Evolutionary conservation across 148 eudicot species (phyloP).

Genomic region (Hydrangea macrophylla): DNA sequence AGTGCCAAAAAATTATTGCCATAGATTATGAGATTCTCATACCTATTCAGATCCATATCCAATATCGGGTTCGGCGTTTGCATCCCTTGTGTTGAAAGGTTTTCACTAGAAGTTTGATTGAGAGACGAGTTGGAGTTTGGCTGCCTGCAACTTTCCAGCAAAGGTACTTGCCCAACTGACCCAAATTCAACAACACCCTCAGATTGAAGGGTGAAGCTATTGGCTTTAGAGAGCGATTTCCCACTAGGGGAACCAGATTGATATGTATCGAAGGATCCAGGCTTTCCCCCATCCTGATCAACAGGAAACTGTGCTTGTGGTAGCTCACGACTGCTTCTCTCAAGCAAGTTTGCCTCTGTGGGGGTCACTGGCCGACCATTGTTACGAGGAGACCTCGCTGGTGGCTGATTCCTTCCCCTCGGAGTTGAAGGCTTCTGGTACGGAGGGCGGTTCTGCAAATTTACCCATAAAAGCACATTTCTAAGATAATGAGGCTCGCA

Average conservation of each 20-base stretch:
- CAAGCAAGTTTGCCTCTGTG: constrained; percentile 23
- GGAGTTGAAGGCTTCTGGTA: constrained; percentile 38
- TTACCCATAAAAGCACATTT: background rate
- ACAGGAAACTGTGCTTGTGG: constrained; percentile 30
- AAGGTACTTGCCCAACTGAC: constrained; percentile 20
- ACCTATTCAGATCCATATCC: constrained; percentile 32
- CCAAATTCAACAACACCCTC: constrained; percentile 33
- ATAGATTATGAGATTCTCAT: constrained; percentile 9
- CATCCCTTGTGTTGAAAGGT: constrained; percentile 6
- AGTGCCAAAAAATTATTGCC: background rate
- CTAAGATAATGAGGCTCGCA: background rate
- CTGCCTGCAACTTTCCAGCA: constrained; percentile 25
- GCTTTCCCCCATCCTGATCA: constrained; percentile 29
- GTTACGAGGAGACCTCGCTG: constrained; percentile 48
- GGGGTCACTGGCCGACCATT: constrained; percentile 38
- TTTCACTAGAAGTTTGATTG: constrained; percentile 10
- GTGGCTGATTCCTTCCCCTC: constrained; percentile 49
- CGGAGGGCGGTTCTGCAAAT: constrained; percentile 52
- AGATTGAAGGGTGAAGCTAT: constrained; percentile 30
- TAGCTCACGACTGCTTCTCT: constrained; percentile 16
- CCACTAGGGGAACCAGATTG: constrained; percentile 35
- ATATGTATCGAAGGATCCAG: constrained; percentile 19
- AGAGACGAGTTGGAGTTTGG: constrained; percentile 23
- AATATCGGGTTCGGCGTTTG: constrained; percentile 28
- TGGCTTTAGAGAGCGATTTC: constrained; percentile 25